Percentiles rank a stretch among this genome's conserved stretches.
Evolutionary conservation across 2,329 filamentous ascomycete species (phyloP).

Genomic region (Cytospora mali): DNA sequence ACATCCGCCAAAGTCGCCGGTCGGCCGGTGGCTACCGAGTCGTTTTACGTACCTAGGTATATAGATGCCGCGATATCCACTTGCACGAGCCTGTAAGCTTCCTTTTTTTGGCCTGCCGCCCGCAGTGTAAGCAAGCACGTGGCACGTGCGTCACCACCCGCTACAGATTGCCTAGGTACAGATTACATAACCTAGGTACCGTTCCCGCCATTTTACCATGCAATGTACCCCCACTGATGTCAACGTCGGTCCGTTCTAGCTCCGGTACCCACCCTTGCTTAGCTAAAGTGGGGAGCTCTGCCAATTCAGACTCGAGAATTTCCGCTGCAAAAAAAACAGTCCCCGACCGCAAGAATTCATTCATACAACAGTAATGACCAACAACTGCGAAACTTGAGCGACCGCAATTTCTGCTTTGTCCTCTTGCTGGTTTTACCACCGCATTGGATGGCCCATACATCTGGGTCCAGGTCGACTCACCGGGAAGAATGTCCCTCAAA

Average conservation of each 20-base stretch:
- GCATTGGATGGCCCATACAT: constrained; percentile 17
- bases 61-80: not conserved
- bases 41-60: not conserved
- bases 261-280: not conserved
- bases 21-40: not conserved
- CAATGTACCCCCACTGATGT: not conserved
- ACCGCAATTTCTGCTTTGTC: not conserved
- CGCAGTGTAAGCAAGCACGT: not conserved
- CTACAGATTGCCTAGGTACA: not conserved
- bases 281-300: not conserved
- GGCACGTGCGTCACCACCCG: not conserved
- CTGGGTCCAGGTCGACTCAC: constrained; percentile 19
- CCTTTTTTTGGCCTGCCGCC: constrained; percentile 1
- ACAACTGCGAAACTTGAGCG: constrained; percentile 1
- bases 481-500: constrained; percentile 33
- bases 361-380: not conserved
- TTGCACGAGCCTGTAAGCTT: too few species aligned
- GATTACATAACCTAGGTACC: not conserved
- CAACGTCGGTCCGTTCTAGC: not conserved
- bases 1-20: not conserved
- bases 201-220: too few species aligned
- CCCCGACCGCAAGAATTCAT: not conserved
- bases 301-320: not conserved
- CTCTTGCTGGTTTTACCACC: not conserved
- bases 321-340: not conserved